Evolutionary conservation across 2,329 filamentous ascomycete genomes (phyloP), one percentile per base, ranked within the genome.

Genomic region (Aspergillus bombycis): DNA sequence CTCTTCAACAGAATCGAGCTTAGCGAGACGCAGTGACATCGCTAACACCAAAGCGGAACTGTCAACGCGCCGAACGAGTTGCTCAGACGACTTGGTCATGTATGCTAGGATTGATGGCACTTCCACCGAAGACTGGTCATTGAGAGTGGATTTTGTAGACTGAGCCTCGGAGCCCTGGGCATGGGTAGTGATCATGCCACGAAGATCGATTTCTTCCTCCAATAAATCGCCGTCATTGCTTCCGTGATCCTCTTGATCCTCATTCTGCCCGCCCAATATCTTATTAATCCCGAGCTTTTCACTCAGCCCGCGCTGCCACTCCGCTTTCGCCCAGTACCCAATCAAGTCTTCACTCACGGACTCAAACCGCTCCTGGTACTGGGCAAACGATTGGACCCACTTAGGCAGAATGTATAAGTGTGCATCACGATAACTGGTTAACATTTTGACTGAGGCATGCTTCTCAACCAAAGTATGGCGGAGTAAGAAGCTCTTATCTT

Each of bases 311-410:
- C 86, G 83, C 77, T 98, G 94, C 95, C 95, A 99, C 61, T 89
- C 89, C 1, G 94, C 89, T 77, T 98, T 97, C 38, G 94, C 92
- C 93, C 94, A 97, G 91, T 92, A 97, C 9, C 94, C 93, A n/a
- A 98, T 83, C 8, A 97, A 88, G 72, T 98, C 94, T 76, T 98
- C 94, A 34, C 91, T 92, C 54, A 99, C 89, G 62, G 90, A 96
- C 71, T 97, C 92, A 66, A 99, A 87, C 11, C 86, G 88, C 36
- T 94, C 90, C 72, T 97, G 96, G 66, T 85, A 83, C 63, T 87
- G 86, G 53, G 96, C 87, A 76, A 97, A 91, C 60, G 96, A 90
- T 72, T 96, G 86, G 11, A 96, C 86, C 95, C 95, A 99, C 68
- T 88, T 88, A 0, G 95, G 95, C 69, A 99, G 91, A 67, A 99